Percentiles rank a stretch among this genome's conserved stretches.
These are phyloP conservation scores for Eremothecium gossypii DNA, from an alignment of 1,139 yeast species.

Conservation along the genomic window DNA sequence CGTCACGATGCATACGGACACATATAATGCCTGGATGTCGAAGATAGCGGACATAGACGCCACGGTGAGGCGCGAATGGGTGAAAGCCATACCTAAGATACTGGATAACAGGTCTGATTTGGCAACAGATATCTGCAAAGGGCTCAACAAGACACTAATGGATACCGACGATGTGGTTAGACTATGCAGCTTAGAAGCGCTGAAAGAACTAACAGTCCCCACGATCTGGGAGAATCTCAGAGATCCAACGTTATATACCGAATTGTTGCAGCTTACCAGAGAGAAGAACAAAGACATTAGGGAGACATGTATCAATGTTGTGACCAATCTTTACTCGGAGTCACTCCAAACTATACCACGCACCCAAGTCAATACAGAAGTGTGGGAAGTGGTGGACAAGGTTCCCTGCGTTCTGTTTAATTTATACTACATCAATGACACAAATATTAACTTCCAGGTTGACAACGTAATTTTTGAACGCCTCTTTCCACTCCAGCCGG, in stretches of 20 bases:
- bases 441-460: constrained; percentile 55
- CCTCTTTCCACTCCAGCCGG: constrained; percentile 45
- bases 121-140: constrained; percentile 43
- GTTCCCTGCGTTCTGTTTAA: constrained; percentile 64
- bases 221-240: constrained; percentile 39
- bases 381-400: constrained; percentile 38
- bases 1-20: constrained; percentile 46
- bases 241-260: constrained; percentile 40
- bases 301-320: constrained; percentile 45
- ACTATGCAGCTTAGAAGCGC: constrained; percentile 45
- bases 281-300: constrained; percentile 67
- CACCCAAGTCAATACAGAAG: constrained; percentile 24
- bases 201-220: constrained; percentile 36
- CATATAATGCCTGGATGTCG: constrained; percentile 66
- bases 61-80: constrained; percentile 63
- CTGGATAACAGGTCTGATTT: constrained; percentile 43
- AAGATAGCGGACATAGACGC: constrained; percentile 64
- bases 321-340: constrained; percentile 44
- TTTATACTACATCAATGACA: constrained; percentile 68
- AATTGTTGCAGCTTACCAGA: constrained; percentile 54
- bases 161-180: constrained; percentile 76
- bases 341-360: constrained; percentile 18
- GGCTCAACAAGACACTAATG: constrained; percentile 57
- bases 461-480: constrained; percentile 54
- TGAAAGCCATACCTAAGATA: constrained; percentile 42